These are phyloP conservation scores for Aspergillus oerlinghausenensis DNA, from an alignment of 2,329 filamentous ascomycete species.

Conservation along the genomic window DNA sequence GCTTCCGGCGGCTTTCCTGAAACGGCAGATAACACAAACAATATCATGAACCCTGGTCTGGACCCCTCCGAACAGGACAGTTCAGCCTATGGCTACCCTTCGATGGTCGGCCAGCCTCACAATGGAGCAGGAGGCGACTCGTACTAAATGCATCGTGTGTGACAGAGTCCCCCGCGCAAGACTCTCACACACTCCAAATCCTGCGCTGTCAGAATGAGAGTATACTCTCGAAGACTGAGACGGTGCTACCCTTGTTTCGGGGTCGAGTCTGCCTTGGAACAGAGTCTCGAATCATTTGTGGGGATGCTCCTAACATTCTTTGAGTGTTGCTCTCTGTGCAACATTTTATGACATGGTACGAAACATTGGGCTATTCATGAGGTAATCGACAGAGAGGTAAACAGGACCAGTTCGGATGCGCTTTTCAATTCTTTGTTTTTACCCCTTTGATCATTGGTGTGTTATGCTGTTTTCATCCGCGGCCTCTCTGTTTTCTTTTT, in stretches of 20 bases:
- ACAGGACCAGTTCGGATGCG: background rate
- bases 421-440: background rate
- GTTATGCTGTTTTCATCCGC: background rate
- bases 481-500: background rate
- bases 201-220: background rate
- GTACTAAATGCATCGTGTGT: constrained; percentile 27
- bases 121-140: constrained; percentile 45
- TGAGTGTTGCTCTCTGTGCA: constrained; percentile 9
- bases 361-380: constrained; percentile 13
- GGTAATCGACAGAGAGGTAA: constrained; percentile 5
- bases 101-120: constrained; percentile 44
- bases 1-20: constrained; percentile 34
- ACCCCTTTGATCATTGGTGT: background rate
- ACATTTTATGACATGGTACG: constrained; percentile 13
- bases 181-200: constrained; percentile 1
- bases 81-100: constrained; percentile 42
- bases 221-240: background rate
- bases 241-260: background rate
- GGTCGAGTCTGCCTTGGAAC: background rate
- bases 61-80: constrained; percentile 44
- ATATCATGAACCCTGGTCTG: constrained; percentile 41
- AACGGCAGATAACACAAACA: constrained; percentile 40
- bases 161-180: constrained; percentile 5
- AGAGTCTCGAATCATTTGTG: constrained; percentile 2
- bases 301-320: constrained; percentile 3